These are phyloP conservation scores for Sicyos edulis DNA, from an alignment of 306 rosid genomes.

Conservation along the genomic window DNA sequence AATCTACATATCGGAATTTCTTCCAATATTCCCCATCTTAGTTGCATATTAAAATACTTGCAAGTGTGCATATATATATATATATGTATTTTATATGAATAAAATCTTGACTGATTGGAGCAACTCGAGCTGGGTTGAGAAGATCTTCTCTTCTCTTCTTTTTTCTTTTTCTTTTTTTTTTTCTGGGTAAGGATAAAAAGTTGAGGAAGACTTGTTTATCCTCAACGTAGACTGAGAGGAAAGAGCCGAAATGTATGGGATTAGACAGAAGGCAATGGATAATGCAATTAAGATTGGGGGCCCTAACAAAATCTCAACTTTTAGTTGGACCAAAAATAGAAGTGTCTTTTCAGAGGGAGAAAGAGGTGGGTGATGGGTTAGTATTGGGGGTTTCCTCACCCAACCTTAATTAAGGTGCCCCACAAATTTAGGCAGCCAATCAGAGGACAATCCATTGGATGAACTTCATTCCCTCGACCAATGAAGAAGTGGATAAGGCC, in stretches of 20 bases:
- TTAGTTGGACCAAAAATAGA: conserved; percentile 8
- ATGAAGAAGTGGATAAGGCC: conserved; percentile 18
- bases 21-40: conserved; percentile 6
- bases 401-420: conserved; percentile 9
- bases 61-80: neutral
- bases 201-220: conserved; percentile 10
- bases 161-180: too few relatives aligned
- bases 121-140: neutral
- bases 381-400: neutral
- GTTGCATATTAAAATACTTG: conserved; percentile 1
- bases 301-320: conserved; percentile 17
- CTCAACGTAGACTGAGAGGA: neutral
- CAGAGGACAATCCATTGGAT: neutral
- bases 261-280: conserved; percentile 15
- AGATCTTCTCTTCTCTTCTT: neutral
- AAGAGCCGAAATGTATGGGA: conserved; percentile 8
- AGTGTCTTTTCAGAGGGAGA: conserved; percentile 5
- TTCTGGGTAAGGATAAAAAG: neutral
- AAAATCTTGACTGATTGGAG: neutral
- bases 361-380: neutral
- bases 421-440: conserved; percentile 17
- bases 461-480: conserved; percentile 9
- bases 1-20: neutral
- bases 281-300: conserved; percentile 7
- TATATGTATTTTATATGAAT: neutral